Evolutionary conservation across 495 filamentous ascomycete genomes (phyloP).

Genomic region (Cenococcum geophilum): DNA sequence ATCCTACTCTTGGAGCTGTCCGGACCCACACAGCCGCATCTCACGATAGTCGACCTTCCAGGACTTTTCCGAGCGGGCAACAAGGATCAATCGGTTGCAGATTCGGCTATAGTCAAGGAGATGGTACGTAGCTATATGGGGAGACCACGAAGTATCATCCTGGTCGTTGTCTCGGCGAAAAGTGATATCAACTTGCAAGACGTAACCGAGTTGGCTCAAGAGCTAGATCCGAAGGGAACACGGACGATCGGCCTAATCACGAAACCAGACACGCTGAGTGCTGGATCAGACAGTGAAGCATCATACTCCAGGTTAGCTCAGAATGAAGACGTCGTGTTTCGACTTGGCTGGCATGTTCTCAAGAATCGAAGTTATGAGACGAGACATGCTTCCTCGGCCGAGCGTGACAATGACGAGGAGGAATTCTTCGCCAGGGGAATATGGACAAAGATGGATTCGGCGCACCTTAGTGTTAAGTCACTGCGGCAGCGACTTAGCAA

Average conservation of each 20-base stretch:
- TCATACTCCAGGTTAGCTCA: conserved; percentile 16
- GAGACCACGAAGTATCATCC: conserved; percentile 50
- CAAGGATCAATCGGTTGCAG: conserved; percentile 8
- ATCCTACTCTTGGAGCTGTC: conserved; percentile 5
- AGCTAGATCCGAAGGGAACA: conserved; percentile 42
- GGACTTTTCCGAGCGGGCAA: conserved; percentile 9
- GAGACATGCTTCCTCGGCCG: background rate
- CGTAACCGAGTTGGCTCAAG: conserved; percentile 41
- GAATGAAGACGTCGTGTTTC: conserved; percentile 15
- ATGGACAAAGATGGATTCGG: background rate
- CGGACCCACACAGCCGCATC: conserved; percentile 3
- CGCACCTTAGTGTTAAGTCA: background rate
- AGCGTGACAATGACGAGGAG: background rate
- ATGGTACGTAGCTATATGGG: conserved; percentile 17
- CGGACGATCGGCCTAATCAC: conserved; percentile 52
- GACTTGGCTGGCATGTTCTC: conserved; percentile 18
- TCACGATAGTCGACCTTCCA: conserved; percentile 25
- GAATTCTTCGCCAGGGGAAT: background rate
- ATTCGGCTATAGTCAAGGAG: conserved; percentile 8
- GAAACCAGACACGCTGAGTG: conserved; percentile 42
- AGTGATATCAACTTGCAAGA: conserved; percentile 47
- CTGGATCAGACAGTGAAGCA: conserved; percentile 25
- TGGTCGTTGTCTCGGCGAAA: conserved; percentile 55
- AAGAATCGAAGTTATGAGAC: background rate
- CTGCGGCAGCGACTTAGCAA: background rate